A percentile compares a stretch with the other conserved stretches of the same genome.
Conservation (phyloP, 2,329 filamentous ascomycete species). For the Sphaerulina vaccinii region DNA sequence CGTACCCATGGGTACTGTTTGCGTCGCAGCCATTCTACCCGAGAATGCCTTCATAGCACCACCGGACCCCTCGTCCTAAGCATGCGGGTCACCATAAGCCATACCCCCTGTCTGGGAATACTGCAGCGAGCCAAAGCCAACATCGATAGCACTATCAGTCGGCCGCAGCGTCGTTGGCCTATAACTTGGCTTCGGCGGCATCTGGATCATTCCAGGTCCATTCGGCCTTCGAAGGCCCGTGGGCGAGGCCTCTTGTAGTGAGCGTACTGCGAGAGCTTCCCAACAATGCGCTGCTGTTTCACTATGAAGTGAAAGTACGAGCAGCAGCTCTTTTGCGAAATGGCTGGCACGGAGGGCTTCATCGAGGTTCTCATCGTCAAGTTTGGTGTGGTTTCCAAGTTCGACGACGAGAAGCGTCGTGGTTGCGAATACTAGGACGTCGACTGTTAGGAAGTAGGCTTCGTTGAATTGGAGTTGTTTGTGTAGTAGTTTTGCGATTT, state of each 20-base stretch:
- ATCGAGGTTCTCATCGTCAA: slow-evolving; percentile 4
- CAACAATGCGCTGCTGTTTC: slow-evolving; percentile 19
- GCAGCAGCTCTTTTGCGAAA: slow-evolving; percentile 18
- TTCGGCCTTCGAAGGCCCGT: not conserved
- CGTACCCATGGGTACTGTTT: not conserved
- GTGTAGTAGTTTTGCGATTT: slow-evolving; percentile 20
- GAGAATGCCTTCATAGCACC: too few species aligned
- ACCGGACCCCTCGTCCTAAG: too few species aligned
- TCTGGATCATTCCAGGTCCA: not conserved
- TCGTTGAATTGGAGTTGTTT: slow-evolving; percentile 19
- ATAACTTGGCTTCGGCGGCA: not conserved
- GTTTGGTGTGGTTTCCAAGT: slow-evolving; percentile 9
- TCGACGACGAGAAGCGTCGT: slow-evolving; percentile 20
- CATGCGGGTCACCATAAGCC: not conserved
- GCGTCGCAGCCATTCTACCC: too few species aligned
- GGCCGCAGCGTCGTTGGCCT: not conserved
- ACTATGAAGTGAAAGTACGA: slow-evolving; percentile 16
- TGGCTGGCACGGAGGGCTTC: slow-evolving; percentile 17
- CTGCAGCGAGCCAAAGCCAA: not conserved
- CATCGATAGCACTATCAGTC: slow-evolving; percentile 3
- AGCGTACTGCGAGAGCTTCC: slow-evolving; percentile 17
- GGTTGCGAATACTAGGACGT: slow-evolving; percentile 21
- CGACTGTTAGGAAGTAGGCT: slow-evolving; percentile 20
- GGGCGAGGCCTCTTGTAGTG: not conserved
- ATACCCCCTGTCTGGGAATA: not conserved